Percentiles rank a stretch among this genome's conserved stretches.
These are phyloP conservation scores for Malassezia vespertilionis DNA, from an alignment of 1,284 basidiomycete genomes.

Conservation along the genomic window DNA sequence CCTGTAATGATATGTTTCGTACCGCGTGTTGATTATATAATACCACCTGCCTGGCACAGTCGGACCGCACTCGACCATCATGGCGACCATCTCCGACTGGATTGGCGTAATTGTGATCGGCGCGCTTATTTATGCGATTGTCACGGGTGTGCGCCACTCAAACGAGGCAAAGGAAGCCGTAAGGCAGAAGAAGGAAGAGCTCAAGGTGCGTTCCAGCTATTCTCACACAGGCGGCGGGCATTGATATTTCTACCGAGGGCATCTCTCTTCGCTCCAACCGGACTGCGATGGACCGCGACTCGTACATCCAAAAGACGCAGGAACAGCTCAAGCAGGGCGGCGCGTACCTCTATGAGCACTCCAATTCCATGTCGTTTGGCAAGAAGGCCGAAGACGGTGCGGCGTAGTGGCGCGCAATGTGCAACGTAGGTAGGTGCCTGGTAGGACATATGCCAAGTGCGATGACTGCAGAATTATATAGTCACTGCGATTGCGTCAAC, in stretches of 20 bases:
- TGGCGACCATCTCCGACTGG: constrained; percentile 12
- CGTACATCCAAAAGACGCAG: constrained; percentile 7
- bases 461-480: too few relatives aligned
- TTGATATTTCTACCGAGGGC: constrained; percentile 10
- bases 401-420: too few relatives aligned
- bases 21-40: not conserved
- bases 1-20: constrained; percentile 1
- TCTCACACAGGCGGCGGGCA: constrained; percentile 8
- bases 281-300: constrained; percentile 1
- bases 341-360: constrained; percentile 2
- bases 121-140: constrained; percentile 6
- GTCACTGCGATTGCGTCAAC: too few relatives aligned
- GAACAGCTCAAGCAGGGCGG: constrained; percentile 2
- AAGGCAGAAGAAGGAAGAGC: not conserved
- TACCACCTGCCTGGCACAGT: not conserved
- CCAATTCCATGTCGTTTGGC: constrained; percentile 3
- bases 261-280: constrained; percentile 10
- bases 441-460: too few relatives aligned
- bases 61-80: too few relatives aligned
- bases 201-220: not conserved
- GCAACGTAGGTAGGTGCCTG: too few relatives aligned
- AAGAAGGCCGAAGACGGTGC: not conserved
- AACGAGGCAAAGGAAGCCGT: constrained; percentile 6
- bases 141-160: not conserved
- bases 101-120: constrained; percentile 8